Conservation (phyloP, 768 basidiomycete species). For the Exidia glandulosa region DNA sequence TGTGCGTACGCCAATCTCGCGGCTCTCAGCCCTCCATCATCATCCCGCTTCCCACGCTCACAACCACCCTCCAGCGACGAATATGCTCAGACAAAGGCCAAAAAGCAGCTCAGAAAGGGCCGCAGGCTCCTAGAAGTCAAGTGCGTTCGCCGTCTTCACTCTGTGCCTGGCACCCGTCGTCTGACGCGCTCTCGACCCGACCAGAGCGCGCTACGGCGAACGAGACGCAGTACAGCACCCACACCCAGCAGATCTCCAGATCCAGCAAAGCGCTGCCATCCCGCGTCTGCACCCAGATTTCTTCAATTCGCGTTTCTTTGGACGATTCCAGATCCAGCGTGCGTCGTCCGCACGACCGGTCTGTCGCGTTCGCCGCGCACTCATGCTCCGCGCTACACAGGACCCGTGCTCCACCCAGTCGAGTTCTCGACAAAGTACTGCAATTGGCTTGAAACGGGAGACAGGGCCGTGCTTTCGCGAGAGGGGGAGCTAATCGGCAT, state of each 20-base stretch:
- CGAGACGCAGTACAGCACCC: conserved; percentile 41
- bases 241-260: conserved; percentile 24
- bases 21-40: background rate
- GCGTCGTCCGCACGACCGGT: conserved; percentile 14
- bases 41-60: background rate
- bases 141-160: conserved; percentile 29
- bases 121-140: conserved; percentile 76
- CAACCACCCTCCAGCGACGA: conserved; percentile 52
- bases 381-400: conserved; percentile 28
- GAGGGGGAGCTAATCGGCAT: conserved; percentile 70
- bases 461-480: conserved; percentile 44
- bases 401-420: conserved; percentile 71
- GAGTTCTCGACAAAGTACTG: conserved; percentile 70
- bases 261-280: conserved; percentile 33
- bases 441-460: conserved; percentile 46
- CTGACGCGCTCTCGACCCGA: conserved; percentile 3
- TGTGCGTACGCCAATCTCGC: conserved; percentile 51
- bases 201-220: conserved; percentile 24
- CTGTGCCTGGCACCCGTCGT: conserved; percentile 8
- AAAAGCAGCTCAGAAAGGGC: conserved; percentile 72
- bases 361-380: background rate
- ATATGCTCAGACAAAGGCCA: conserved; percentile 83
- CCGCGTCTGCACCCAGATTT: conserved; percentile 69
- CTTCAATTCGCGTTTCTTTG: conserved; percentile 77
- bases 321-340: conserved; percentile 80